These are phyloP conservation scores for Sarcodon aspratus DNA, from an alignment of 768 basidiomycete species.

Conservation along the genomic window DNA sequence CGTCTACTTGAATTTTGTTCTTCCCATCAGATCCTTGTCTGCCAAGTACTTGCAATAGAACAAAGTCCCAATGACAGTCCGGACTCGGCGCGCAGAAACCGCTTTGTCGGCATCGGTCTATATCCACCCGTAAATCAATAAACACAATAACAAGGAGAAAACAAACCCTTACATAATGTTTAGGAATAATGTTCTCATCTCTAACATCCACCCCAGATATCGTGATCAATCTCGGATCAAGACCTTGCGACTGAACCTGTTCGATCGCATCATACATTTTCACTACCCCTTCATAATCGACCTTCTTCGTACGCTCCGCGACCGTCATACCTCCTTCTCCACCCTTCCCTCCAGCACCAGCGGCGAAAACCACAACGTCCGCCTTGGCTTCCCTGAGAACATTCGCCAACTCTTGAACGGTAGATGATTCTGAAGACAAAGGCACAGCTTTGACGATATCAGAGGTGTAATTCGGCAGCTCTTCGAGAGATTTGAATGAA, in stretches of 20 bases:
- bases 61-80: slow-evolving; percentile 31
- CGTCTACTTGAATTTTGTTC: slow-evolving; percentile 54
- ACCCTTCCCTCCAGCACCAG: slow-evolving; percentile 48
- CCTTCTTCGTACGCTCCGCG: slow-evolving; percentile 39
- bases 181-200: slow-evolving; percentile 34
- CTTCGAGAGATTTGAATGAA: too few relatives aligned
- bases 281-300: slow-evolving; percentile 52
- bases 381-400: slow-evolving; percentile 23
- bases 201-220: slow-evolving; percentile 51
- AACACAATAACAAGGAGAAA: neutral
- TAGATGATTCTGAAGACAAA: slow-evolving; percentile 4
- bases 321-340: slow-evolving; percentile 10
- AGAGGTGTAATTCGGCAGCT: too few relatives aligned
- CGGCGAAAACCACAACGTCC: slow-evolving; percentile 27
- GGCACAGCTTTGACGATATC: too few relatives aligned
- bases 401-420: slow-evolving; percentile 31
- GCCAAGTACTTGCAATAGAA: slow-evolving; percentile 31
- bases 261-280: slow-evolving; percentile 66
- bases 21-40: slow-evolving; percentile 28
- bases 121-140: too few relatives aligned
- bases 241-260: slow-evolving; percentile 20
- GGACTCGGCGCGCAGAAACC: slow-evolving; percentile 27
- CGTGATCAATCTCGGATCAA: slow-evolving; percentile 42
- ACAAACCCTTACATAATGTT: slow-evolving; percentile 33
- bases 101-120: slow-evolving; percentile 37